Base-by-base conservation (phyloP, 2,329 filamentous ascomycete genomes). In the Colletotrichum zoysiae region DNA sequence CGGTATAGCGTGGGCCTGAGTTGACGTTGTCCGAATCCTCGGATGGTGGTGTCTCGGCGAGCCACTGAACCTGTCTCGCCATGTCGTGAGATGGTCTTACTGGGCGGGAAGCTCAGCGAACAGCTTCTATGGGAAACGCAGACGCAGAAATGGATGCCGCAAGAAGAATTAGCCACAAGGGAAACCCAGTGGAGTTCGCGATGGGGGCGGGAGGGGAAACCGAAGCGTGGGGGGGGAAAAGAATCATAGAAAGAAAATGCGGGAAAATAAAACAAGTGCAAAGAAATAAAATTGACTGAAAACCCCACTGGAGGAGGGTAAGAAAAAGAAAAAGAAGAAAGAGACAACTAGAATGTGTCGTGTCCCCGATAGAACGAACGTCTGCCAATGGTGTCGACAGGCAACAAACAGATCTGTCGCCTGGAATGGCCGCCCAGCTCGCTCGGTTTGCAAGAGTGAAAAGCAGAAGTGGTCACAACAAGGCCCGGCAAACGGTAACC, bases 11-110 rank as follows among this genome's bases (percentile, higher is more conserved):
- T 35, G 60, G 70, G 20, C 57, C 35, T 23, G 70, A 61, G 55
- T 70, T 61, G 60, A 73, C 61, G 50, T 63, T 68, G 58, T 71
- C 69, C 35, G 69, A 71, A 48, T 71, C 69, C 46, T 73, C 70
- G 42, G 70, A 73, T 14, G 70, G 67, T 48, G 70, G 70, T 44
- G 70, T 73, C 55, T 66, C 70, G 56, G 61, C 70, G 35, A 66
- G 70, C 53, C 60, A 61, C 40, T 70, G 70, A 33, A 73, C 57
- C 46, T 58, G 69, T 35, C 69, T 59, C 38, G 69, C 57, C 69
- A 71, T 61, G 42, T 69, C 42, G 59, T 58, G n/a, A 16, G 56
- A 56, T 56, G 38, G 16, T 60, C 5, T 35, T 53, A n/a, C 20
- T 16, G 18, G n/a, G 12, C 9, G 44, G 16, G 7, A n/a, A 20